A percentile compares a stretch with the other conserved stretches of the same genome.
These are phyloP conservation scores for Mollisiaceae sp. DNA, from an alignment of 2,329 filamentous ascomycete species.

Conservation along the genomic window DNA sequence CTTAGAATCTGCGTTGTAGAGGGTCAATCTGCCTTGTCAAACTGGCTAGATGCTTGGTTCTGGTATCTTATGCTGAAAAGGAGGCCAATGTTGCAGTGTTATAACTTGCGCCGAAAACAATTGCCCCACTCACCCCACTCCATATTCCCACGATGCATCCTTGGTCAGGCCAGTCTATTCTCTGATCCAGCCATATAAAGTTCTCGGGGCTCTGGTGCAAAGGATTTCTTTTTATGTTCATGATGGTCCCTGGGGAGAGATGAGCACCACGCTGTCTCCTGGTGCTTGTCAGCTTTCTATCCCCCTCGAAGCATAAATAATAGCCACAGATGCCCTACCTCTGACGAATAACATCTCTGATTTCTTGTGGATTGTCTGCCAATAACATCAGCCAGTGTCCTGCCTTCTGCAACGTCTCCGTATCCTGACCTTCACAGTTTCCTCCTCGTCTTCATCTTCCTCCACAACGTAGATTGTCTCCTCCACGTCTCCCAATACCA, in stretches of 20 bases:
- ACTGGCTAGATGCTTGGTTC: neutral
- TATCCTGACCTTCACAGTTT: slow-evolving; percentile 70
- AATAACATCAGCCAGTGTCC: slow-evolving; percentile 10
- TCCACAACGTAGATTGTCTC: slow-evolving; percentile 96
- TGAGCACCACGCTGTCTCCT: slow-evolving; percentile 77
- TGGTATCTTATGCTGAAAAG: slow-evolving; percentile 16
- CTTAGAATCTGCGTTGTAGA: neutral
- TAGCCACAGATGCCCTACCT: slow-evolving; percentile 61
- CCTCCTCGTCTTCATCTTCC: slow-evolving; percentile 81
- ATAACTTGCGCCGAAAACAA: neutral
- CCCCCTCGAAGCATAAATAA: neutral
- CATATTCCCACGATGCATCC: slow-evolving; percentile 2
- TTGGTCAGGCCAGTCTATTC: neutral
- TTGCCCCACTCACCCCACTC: neutral
- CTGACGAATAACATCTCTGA: slow-evolving; percentile 98
- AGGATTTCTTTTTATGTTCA: slow-evolving; percentile 22
- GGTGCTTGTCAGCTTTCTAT: neutral
- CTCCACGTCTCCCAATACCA: slow-evolving; percentile 94
- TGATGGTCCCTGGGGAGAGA: slow-evolving; percentile 57
- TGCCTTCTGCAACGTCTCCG: neutral
- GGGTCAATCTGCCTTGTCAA: slow-evolving; percentile 15
- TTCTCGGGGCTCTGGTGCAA: neutral
- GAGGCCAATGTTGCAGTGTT: neutral
- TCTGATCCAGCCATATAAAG: neutral
- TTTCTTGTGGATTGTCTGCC: slow-evolving; percentile 90